These are phyloP conservation scores for Candida glucosophila DNA, from an alignment of 1,139 yeast genomes.

Conservation along the genomic window DNA sequence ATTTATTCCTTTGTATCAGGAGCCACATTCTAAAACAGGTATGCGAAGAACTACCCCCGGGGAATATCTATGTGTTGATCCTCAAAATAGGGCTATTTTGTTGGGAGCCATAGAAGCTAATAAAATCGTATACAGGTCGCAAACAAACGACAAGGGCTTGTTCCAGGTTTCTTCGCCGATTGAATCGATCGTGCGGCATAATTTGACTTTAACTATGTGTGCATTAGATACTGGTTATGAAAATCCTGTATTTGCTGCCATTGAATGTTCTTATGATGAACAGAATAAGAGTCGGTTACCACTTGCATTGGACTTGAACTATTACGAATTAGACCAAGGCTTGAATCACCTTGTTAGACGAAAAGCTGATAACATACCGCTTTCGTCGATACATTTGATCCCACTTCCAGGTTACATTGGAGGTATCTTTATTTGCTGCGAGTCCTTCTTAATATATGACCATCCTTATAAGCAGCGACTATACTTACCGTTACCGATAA, in stretches of 20 bases:
- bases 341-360: conserved; percentile 59
- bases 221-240: conserved; percentile 72
- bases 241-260: conserved; percentile 75
- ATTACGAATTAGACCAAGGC: conserved; percentile 81
- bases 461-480: conserved; percentile 6
- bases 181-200: conserved; percentile 48
- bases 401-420: conserved; percentile 28
- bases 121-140: conserved; percentile 49
- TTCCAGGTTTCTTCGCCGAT: conserved; percentile 63
- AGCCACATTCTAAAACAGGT: conserved; percentile 71
- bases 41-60: conserved; percentile 73
- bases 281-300: conserved; percentile 6
- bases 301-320: conserved; percentile 34
- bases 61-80: conserved; percentile 64
- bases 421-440: conserved; percentile 33
- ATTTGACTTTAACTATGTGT: conserved; percentile 46
- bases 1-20: conserved; percentile 48
- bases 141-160: conserved; percentile 24
- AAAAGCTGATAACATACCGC: conserved; percentile 30
- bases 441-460: conserved; percentile 20
- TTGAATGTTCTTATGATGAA: conserved; percentile 53
- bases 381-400: conserved; percentile 20
- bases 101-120: conserved; percentile 65
- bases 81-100: conserved; percentile 63
- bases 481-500: conserved; percentile 36